Conservation (phyloP, 2,329 filamentous ascomycete species). For the Diaporthe capsici region DNA sequence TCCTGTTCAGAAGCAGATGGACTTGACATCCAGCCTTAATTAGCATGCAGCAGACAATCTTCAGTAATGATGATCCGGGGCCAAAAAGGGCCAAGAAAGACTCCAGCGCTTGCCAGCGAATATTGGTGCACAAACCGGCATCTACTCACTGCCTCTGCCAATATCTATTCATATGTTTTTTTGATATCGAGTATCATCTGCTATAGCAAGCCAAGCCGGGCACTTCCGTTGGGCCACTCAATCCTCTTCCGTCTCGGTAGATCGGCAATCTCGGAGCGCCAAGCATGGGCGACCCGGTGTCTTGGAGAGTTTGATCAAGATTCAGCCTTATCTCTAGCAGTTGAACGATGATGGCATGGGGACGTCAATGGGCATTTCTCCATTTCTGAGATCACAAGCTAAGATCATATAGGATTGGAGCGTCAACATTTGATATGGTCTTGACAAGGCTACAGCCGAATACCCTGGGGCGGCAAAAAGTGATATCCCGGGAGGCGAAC, state of each 20-base stretch:
- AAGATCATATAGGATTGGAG: background rate
- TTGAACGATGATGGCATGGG: background rate
- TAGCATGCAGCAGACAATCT: background rate
- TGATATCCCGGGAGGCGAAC: background rate
- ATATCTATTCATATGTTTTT: background rate
- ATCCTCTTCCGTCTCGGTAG: constrained; percentile 13
- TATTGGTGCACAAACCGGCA: no score
- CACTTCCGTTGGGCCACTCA: background rate
- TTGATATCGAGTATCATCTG: background rate
- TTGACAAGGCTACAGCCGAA: background rate
- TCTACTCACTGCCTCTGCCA: background rate
- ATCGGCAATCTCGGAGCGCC: constrained; percentile 27
- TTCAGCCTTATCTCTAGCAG: constrained; percentile 7
- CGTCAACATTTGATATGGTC: background rate
- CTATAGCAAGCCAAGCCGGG: constrained; percentile 13
- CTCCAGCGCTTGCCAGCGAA: background rate
- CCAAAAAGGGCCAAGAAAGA: background rate
- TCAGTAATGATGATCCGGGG: background rate
- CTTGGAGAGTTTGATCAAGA: constrained; percentile 25
- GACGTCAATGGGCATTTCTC: background rate
- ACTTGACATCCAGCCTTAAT: no score
- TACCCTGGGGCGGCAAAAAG: background rate
- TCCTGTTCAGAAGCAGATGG: background rate
- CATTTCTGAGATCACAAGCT: background rate
- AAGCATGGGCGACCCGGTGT: constrained; percentile 17